Conservation (phyloP, 2,329 filamentous ascomycete species). For the Capronia coronata region DNA sequence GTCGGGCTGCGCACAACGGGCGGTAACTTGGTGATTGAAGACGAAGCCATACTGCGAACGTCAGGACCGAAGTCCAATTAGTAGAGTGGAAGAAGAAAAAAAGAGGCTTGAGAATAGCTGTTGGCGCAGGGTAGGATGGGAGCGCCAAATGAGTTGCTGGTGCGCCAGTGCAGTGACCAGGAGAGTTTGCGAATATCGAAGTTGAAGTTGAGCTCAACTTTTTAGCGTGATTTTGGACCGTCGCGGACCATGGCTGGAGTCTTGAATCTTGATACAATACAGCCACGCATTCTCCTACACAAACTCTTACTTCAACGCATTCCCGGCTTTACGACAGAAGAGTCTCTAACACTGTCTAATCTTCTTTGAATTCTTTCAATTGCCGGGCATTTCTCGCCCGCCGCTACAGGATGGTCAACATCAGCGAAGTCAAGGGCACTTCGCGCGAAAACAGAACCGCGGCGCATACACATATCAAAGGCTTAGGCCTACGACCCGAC, state of each 20-base stretch:
- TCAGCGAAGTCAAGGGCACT: slow-evolving; percentile 91
- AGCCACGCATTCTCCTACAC: neutral
- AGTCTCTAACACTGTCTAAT: too few species aligned
- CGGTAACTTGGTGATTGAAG: slow-evolving; percentile 20
- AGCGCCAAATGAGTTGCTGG: neutral
- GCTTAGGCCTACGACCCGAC: slow-evolving; percentile 77
- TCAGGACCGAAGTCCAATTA: neutral
- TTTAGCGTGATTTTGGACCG: slow-evolving; percentile 8
- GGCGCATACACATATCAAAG: slow-evolving; percentile 96
- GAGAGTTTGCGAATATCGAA: slow-evolving; percentile 1
- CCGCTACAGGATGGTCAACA: slow-evolving; percentile 63
- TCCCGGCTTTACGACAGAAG: neutral
- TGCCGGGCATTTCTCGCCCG: neutral
- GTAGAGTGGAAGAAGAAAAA: neutral
- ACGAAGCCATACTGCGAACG: neutral
- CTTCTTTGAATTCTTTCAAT: slow-evolving; percentile 10
- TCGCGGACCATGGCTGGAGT: neutral
- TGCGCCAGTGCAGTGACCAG: neutral
- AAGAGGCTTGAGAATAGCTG: neutral
- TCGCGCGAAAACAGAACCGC: slow-evolving; percentile 93
- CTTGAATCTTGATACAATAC: neutral
- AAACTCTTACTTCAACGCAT: neutral
- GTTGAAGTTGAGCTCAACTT: slow-evolving; percentile 5
- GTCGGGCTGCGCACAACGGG: slow-evolving; percentile 23
- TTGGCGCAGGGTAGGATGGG: neutral